Conservation (phyloP, 2,329 filamentous ascomycete species). For the Metarhizium rileyi region DNA sequence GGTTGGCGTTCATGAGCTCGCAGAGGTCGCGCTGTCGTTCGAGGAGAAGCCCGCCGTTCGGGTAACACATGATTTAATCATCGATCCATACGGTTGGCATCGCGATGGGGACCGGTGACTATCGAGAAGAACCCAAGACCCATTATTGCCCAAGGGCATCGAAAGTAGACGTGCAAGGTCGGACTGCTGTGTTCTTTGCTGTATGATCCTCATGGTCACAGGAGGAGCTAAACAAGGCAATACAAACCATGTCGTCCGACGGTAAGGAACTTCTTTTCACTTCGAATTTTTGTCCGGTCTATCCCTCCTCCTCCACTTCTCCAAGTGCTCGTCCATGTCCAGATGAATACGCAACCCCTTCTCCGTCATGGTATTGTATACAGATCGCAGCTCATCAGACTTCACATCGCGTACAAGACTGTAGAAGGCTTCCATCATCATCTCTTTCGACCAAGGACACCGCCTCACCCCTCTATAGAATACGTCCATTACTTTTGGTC, state of each 20-base stretch:
- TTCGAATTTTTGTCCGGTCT: not conserved
- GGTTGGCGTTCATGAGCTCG: too few relatives aligned
- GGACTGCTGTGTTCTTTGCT: too few relatives aligned
- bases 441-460: slow-evolving; percentile 39
- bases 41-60: too few relatives aligned
- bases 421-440: slow-evolving; percentile 42
- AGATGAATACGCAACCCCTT: slow-evolving; percentile 42
- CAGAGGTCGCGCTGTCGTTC: too few relatives aligned
- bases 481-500: slow-evolving; percentile 33
- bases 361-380: slow-evolving; percentile 36
- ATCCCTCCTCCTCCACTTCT: slow-evolving; percentile 18
- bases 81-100: too few relatives aligned
- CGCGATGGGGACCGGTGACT: too few relatives aligned
- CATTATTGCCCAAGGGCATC: too few relatives aligned
- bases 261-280: not conserved
- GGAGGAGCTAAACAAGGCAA: not conserved
- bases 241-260: not conserved
- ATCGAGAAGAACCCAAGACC: too few relatives aligned
- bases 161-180: too few relatives aligned
- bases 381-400: slow-evolving; percentile 36
- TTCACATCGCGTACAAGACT: slow-evolving; percentile 35
- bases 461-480: slow-evolving; percentile 37
- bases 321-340: slow-evolving; percentile 40
- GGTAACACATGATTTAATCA: too few relatives aligned
- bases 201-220: not conserved